Conservation (phyloP, 768 basidiomycete species). For the Mrakia hoshinonis region DNA sequence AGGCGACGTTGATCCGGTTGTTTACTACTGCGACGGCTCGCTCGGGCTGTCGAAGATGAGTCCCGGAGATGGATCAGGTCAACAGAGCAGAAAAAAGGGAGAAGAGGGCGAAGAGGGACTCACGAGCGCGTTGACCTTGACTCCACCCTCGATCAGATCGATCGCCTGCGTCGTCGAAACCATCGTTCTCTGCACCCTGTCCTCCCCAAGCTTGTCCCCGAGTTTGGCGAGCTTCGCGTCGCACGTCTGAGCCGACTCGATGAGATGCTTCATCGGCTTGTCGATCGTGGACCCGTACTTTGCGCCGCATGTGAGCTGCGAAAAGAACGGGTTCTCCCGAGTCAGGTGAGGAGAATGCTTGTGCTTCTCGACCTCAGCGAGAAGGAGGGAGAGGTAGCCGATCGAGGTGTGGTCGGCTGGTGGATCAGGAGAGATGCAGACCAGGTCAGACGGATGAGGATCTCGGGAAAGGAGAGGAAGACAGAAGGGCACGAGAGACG, state of each 20-base stretch:
- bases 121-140: slow-evolving; percentile 9
- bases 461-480: neutral
- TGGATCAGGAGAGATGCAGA: neutral
- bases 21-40: slow-evolving; percentile 36
- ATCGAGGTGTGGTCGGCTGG: slow-evolving; percentile 40
- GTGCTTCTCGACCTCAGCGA: slow-evolving; percentile 37
- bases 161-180: slow-evolving; percentile 4
- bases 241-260: slow-evolving; percentile 10
- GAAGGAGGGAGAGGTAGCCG: slow-evolving; percentile 36
- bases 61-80: too few relatives aligned
- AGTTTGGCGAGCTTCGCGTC: neutral
- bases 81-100: too few relatives aligned
- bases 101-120: too few relatives aligned
- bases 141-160: slow-evolving; percentile 1
- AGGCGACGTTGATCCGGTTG: slow-evolving; percentile 38
- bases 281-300: slow-evolving; percentile 41
- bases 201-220: neutral
- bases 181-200: neutral
- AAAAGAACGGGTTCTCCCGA: slow-evolving; percentile 54
- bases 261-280: neutral
- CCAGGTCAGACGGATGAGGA: neutral
- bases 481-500: neutral
- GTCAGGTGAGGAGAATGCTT: slow-evolving; percentile 42
- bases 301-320: slow-evolving; percentile 57
- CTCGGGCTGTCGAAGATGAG: neutral